Evolutionary conservation across 495 filamentous ascomycete genomes (phyloP), one percentile per base, ranked within the genome.

Genomic region (Mycothermus thermophilus): DNA sequence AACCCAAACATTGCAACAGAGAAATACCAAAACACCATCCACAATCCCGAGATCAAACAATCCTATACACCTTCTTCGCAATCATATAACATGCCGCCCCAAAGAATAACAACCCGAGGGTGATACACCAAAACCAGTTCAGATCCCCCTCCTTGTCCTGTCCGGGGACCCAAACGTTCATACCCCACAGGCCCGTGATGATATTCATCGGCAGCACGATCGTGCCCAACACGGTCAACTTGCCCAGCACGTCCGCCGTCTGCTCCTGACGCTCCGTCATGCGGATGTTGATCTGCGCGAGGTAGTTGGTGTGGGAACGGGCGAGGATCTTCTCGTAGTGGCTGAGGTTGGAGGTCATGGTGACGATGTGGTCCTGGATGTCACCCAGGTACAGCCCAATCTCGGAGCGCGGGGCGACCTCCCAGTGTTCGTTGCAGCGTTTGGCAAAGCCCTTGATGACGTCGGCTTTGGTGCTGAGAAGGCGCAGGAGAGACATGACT

Each of bases 401-500:
- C 57, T 97, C 90, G 21, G 80, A 86, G 40, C 88, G 69, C 33
- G 90, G 90, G 17, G 90, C 92, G 27, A 97, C 79, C 48, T 93
- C 83, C 85, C 90, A 97, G 42, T 88, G 83, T 62, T 97, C 90
- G 46, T 93, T 97, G 57, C 90, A 97, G 13, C 90, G 69, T 62
- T 97, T 97, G n/a, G 90, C 90, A 43, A 97, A 95, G 2, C 90
- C 86, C 63, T 95, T 95, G 60, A 97, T 95, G 17, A 97, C 90
- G 47, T 97, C 90, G 8, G 88, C 90, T 63, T 97, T 97, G 58
- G 90, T 94, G 44, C 90, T 90, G 14, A 97, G 66, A 28, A 97
- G 67, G 21, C 90, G 71, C 54, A 94, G 95, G 39, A 96, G 62
- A 31, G 49, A 75, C 90, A 96, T 96, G 43, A 94, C 90, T 54